Conservation (phyloP, 768 basidiomycete genomes). For the Melanogaster broomeanus region DNA sequence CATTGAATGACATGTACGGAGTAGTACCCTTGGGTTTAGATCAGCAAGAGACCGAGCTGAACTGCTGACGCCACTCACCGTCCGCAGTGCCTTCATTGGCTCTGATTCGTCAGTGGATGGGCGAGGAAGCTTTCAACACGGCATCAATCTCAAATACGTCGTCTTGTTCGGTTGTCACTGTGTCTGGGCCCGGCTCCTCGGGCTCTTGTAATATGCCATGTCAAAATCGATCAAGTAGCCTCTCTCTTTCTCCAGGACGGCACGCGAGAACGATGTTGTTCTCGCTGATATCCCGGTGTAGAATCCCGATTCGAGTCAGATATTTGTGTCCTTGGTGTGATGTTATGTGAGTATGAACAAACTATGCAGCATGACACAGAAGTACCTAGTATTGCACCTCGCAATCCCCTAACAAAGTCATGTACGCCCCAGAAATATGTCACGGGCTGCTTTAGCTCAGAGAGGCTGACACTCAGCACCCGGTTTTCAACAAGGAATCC, state of each 20-base stretch:
- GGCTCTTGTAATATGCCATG: constrained; percentile 4
- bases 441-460: constrained; percentile 10
- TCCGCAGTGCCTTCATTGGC: background rate
- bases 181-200: background rate
- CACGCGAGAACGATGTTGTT: constrained; percentile 35
- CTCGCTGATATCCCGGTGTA: constrained; percentile 36
- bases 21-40: background rate
- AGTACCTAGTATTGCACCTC: constrained; percentile 15
- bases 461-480: background rate
- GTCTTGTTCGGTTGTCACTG: background rate
- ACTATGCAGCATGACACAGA: background rate
- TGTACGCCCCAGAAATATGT: constrained; percentile 17
- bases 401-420: constrained; percentile 17
- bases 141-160: too few species aligned
- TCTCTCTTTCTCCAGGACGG: constrained; percentile 4
- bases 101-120: background rate
- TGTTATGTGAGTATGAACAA: background rate
- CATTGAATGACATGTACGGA: constrained; percentile 7
- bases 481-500: constrained; percentile 1
- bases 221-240: constrained; percentile 37
- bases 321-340: constrained; percentile 22
- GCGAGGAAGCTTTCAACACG: background rate
- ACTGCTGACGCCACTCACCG: background rate
- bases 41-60: background rate
- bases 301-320: constrained; percentile 18